phyloP scores from a whole-genome alignment of 805 yeast genomes.

The Yarrowia sp. region DNA sequence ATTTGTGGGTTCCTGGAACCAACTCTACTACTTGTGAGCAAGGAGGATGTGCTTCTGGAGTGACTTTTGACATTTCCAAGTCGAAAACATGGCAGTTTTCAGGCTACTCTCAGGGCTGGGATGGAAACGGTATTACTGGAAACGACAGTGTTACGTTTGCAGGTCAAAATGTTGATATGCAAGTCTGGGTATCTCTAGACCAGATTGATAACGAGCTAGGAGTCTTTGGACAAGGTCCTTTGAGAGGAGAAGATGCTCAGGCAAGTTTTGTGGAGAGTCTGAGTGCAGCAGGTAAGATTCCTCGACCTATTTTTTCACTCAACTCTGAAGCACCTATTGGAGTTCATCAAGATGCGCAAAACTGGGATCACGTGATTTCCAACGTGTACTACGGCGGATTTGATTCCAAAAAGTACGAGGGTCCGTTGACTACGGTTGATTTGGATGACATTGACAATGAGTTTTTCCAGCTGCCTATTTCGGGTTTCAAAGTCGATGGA shows the following conservation, averaged over 20 bases:
- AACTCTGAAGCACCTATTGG: background rate
- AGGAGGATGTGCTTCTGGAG: background rate
- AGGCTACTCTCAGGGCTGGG: background rate
- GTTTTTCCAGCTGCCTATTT: background rate
- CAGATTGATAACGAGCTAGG: background rate
- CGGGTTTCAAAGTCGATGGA: background rate
- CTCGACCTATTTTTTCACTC: background rate
- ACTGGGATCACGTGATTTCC: background rate
- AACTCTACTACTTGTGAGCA: background rate
- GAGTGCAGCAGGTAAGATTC: background rate
- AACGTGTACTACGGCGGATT: constrained; percentile 2
- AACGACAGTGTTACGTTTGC: background rate
- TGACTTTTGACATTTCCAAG: background rate
- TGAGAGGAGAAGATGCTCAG: background rate
- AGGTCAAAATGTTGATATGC: background rate
- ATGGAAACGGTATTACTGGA: background rate
- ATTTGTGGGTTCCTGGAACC: background rate
- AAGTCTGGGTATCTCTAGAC: constrained; percentile 1
- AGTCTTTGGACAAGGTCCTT: background rate
- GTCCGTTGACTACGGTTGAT: background rate
- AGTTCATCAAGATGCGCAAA: background rate
- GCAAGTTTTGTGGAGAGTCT: background rate
- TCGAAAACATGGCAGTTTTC: background rate
- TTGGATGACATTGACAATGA: background rate
- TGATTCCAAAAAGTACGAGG: background rate